A percentile compares a stretch with the other conserved stretches of the same genome.
These are phyloP conservation scores for Globisporangium yorkense DNA, from an alignment of 352 stramenopile genomes.

Conservation along the genomic window DNA sequence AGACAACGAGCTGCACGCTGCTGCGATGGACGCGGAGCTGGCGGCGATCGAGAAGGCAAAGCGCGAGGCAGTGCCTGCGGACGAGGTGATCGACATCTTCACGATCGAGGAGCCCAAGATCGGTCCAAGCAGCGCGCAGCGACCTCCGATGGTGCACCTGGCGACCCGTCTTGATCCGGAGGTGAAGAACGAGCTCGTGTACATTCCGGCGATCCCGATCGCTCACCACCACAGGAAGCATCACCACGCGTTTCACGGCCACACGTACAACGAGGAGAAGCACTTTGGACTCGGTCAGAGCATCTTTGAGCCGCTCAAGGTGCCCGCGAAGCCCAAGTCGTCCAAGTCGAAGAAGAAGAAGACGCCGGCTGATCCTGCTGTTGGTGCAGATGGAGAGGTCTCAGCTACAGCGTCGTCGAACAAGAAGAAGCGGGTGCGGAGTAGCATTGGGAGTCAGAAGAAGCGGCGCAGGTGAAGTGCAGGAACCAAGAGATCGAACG, in stretches of 20 bases:
- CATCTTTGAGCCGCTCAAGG: constrained; percentile 62
- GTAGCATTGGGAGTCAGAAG: constrained; percentile 39
- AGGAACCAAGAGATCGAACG: constrained; percentile 13
- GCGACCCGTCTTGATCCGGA: constrained; percentile 2
- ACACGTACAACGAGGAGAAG: constrained; percentile 55
- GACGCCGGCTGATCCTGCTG: constrained; percentile 6
- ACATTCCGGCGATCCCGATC: constrained; percentile 59
- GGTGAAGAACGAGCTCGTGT: constrained; percentile 24
- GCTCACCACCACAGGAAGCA: constrained; percentile 45
- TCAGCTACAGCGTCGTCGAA: constrained; percentile 10
- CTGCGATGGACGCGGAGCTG: constrained; percentile 28
- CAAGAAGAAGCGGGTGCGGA: constrained; percentile 22
- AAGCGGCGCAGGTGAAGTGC: constrained; percentile 27
- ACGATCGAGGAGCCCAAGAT: constrained; percentile 11
- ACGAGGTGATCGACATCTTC: constrained; percentile 46
- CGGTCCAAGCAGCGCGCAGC: constrained; percentile 5
- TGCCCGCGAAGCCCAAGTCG: constrained; percentile 32
- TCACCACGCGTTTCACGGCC: constrained; percentile 30
- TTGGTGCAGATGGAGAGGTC: neutral
- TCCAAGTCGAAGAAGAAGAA: constrained; percentile 29
- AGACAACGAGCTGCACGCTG: constrained; percentile 67
- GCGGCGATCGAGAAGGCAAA: constrained; percentile 24
- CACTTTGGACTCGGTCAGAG: constrained; percentile 68
- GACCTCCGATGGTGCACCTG: constrained; percentile 9
- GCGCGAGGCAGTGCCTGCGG: neutral